A percentile compares a stretch with the other conserved stretches of the same genome.
phyloP scores from a whole-genome alignment of 129 eudicot species.

The Pulicaria dysenterica region DNA sequence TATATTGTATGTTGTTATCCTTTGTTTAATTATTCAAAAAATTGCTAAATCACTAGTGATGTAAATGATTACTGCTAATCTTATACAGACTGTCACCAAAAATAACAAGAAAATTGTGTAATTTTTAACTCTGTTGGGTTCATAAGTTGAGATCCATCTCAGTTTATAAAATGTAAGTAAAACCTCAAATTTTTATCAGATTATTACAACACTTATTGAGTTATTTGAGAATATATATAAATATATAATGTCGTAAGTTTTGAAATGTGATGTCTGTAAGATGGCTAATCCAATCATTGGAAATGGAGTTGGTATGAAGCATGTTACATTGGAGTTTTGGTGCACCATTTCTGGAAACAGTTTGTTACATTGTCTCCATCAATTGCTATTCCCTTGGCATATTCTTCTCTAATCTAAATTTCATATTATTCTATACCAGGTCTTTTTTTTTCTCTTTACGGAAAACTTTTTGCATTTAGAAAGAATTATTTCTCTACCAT shows the following conservation, averaged over 20 bases:
- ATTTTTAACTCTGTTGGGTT: too few relatives aligned
- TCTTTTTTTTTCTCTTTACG: too few relatives aligned
- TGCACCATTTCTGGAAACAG: conserved; percentile 31
- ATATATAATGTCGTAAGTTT: neutral
- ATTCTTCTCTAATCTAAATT: neutral
- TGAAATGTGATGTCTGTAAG: neutral
- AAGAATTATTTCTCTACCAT: too few relatives aligned
- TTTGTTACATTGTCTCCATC: conserved; percentile 29
- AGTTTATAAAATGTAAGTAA: too few relatives aligned
- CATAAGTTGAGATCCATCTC: too few relatives aligned
- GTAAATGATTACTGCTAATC: too few relatives aligned
- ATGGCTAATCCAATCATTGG: conserved; percentile 22
- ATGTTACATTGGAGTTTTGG: conserved; percentile 27
- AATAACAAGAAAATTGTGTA: neutral
- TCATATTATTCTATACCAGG: too few relatives aligned
- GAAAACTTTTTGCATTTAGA: too few relatives aligned
- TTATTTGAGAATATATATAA: too few relatives aligned
- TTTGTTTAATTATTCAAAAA: neutral
- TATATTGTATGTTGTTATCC: neutral
- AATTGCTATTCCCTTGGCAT: neutral
- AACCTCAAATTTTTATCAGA: too few relatives aligned
- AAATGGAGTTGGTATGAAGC: conserved; percentile 15
- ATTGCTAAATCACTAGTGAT: too few relatives aligned
- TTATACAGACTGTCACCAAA: neutral
- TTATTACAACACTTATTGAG: too few relatives aligned